Percentiles rank a stretch among this genome's conserved stretches.
Evolutionary conservation across 164 flowering plant genomes (phyloP).

Genomic region (Vitis rotundifolia): DNA sequence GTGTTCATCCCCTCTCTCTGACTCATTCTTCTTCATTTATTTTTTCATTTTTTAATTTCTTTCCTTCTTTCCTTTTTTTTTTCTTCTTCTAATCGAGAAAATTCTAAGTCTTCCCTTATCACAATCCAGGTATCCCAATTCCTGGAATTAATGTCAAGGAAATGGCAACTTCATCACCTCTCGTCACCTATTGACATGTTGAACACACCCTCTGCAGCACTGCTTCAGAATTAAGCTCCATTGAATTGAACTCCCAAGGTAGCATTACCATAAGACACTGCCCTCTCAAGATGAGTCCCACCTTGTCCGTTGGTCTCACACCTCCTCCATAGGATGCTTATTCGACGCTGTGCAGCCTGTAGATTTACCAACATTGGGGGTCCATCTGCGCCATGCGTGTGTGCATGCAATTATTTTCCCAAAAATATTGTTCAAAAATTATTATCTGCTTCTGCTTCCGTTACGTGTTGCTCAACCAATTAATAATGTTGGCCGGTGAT

Average conservation of each 20-base stretch:
- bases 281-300: constrained; percentile 2
- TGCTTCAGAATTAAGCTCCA: too few species aligned
- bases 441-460: not conserved
- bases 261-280: not conserved
- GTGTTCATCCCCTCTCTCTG: not conserved
- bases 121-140: too few species aligned
- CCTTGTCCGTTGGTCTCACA: constrained; percentile 2
- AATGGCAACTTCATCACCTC: too few species aligned
- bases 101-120: too few species aligned
- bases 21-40: not conserved
- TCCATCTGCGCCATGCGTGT: constrained; percentile 14
- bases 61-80: too few species aligned
- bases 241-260: not conserved
- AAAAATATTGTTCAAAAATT: constrained; percentile 5
- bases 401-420: constrained; percentile 1
- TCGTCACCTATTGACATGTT: too few species aligned
- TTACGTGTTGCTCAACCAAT: too few species aligned
- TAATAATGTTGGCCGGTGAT: too few species aligned
- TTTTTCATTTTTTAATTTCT: not conserved
- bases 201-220: too few species aligned
- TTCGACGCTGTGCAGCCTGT: not conserved
- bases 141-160: too few species aligned
- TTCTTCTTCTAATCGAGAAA: not conserved
- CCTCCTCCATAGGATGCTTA: constrained; percentile 1
- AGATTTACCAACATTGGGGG: constrained; percentile 2